phyloP scores from a whole-genome alignment of 2,329 filamentous ascomycete genomes.

The Fusarium penzigii region DNA sequence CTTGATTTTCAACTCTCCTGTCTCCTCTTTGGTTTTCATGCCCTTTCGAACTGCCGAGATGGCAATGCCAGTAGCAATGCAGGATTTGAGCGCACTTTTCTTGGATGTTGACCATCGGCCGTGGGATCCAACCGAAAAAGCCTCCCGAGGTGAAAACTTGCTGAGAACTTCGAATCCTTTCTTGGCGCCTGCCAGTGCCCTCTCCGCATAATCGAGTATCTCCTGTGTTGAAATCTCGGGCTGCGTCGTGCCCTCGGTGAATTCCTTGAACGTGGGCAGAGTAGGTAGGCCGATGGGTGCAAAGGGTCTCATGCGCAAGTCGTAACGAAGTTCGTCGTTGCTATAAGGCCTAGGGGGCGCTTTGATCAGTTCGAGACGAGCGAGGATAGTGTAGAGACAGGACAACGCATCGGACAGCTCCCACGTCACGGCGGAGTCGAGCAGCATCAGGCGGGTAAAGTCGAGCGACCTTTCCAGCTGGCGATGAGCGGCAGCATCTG shows the following conservation, averaged over 20 bases:
- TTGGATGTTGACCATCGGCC: slow-evolving; percentile 62
- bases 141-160: slow-evolving; percentile 51
- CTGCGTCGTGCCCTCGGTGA: slow-evolving; percentile 46
- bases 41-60: slow-evolving; percentile 61
- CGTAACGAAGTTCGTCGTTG: slow-evolving; percentile 69
- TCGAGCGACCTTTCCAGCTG: slow-evolving; percentile 52
- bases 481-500: slow-evolving; percentile 36
- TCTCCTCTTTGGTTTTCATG: slow-evolving; percentile 38
- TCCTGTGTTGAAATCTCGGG: slow-evolving; percentile 38
- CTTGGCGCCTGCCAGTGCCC: slow-evolving; percentile 48
- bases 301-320: slow-evolving; percentile 86
- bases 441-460: slow-evolving; percentile 60
- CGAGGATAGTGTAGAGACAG: slow-evolving; percentile 66
- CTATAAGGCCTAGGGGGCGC: slow-evolving; percentile 63
- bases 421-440: slow-evolving; percentile 65
- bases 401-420: slow-evolving; percentile 56
- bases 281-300: slow-evolving; percentile 66
- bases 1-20: slow-evolving; percentile 41
- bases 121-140: slow-evolving; percentile 58
- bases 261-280: slow-evolving; percentile 65
- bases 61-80: slow-evolving; percentile 68
- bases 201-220: slow-evolving; percentile 48
- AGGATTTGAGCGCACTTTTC: slow-evolving; percentile 66
- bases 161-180: slow-evolving; percentile 58
- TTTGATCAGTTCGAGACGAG: slow-evolving; percentile 57